Conservation (phyloP, 164 flowering plant species). For the Annona cherimola region DNA sequence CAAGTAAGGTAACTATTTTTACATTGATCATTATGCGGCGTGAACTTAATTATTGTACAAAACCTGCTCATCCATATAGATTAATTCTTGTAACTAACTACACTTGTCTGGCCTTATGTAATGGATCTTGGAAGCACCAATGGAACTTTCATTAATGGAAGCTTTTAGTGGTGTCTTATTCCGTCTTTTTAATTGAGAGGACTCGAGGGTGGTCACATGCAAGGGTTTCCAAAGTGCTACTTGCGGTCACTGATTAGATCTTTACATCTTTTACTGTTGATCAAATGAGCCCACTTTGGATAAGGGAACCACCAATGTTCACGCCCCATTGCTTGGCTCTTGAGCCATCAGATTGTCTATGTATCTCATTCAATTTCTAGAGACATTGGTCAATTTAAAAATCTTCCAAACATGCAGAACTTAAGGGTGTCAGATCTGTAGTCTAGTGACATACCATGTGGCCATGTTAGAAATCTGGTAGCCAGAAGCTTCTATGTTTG, state of each 20-base stretch:
- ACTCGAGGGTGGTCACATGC: background rate
- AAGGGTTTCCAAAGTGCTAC: background rate
- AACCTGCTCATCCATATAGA: background rate
- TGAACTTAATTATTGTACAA: constrained; percentile 1
- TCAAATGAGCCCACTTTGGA: background rate
- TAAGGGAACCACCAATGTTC: background rate
- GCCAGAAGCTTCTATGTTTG: background rate
- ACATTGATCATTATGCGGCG: background rate
- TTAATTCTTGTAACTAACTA: constrained; percentile 10
- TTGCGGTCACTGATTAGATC: background rate
- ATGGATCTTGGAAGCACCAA: constrained; percentile 99
- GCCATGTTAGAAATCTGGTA: background rate
- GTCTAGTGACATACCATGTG: background rate
- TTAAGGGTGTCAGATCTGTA: too few species aligned
- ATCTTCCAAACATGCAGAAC: too few species aligned
- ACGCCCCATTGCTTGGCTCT: too few species aligned
- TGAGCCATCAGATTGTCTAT: background rate
- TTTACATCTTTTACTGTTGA: background rate
- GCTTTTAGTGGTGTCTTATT: constrained; percentile 13
- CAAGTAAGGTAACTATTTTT: constrained; percentile 54
- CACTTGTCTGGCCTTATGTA: constrained; percentile 60
- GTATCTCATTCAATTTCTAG: background rate
- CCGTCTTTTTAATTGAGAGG: background rate
- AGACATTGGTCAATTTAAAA: too few species aligned
- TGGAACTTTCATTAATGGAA: constrained; percentile 85